Evolutionary conservation across 805 yeast species (phyloP), one percentile per base, ranked within the genome.

Genomic region (Helenozyma rhizophorensis): DNA sequence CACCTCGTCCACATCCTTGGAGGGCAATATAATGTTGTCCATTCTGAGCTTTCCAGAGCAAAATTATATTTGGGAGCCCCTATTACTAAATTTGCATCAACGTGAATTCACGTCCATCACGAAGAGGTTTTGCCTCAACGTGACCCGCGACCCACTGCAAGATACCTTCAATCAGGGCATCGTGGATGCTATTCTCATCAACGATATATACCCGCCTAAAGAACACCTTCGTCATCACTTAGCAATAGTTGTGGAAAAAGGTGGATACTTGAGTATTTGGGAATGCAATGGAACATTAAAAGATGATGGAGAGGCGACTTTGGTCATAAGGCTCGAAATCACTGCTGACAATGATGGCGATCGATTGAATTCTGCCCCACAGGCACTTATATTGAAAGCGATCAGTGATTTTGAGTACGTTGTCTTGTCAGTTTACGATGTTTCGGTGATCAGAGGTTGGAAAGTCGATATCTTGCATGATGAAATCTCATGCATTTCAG

Each of bases 261-360:
- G 51, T 5, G 62, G 66, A 4, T 42, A 36, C 26, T 39, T 86
- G 9, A 65, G 76, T 9, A 60, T 83, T 5, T 85, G 87, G 85
- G 75, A 80, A 36, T 76, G 88, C 33, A 50, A 60, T 29, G 60
- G 65, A 8, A 47, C 52, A 3, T 37, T 43, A 14, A 37, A 45
- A 33, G 60, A 60, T 35, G 60, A 58, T 28, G 41, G 47, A 30
- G 53, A 56, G n/a, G 68, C 58, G 1, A 48, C 38, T 2, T 40
- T 61, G 27, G 33, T 59, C 2, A 27, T 29, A 9, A 28, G 55
- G 16, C 14, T 47, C n/a, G 36, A 39, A 14, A 42, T 56, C 3
- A 19, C 26, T 10, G 43, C 39, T 17, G 10, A 15, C 3, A 21
- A 32, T 6, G 39, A 41, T 2, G 33, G 37, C 9, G 24, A 33